These are phyloP conservation scores for Nyctanthes arbortristis DNA, from an alignment of 257 asterid species.

Conservation along the genomic window DNA sequence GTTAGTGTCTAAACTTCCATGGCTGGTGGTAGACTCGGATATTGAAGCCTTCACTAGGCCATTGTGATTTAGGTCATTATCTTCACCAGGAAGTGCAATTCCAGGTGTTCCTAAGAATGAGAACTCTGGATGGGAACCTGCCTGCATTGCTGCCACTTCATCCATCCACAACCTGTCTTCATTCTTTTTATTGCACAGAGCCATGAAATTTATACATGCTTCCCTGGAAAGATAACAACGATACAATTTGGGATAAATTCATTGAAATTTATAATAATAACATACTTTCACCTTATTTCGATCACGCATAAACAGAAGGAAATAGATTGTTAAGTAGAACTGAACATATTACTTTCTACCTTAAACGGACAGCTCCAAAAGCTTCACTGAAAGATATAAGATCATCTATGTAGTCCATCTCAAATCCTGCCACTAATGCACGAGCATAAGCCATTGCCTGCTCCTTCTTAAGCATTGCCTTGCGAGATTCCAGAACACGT, in stretches of 20 bases:
- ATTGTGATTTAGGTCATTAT: slow-evolving; percentile 32
- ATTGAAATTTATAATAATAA: not conserved
- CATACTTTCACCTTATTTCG: not conserved
- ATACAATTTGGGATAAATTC: not conserved
- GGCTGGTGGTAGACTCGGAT: slow-evolving; percentile 41
- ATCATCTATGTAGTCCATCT: slow-evolving; percentile 57
- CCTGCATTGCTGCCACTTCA: slow-evolving; percentile 83
- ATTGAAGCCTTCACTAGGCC: slow-evolving; percentile 41
- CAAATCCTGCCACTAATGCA: slow-evolving; percentile 78
- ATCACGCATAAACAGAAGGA: not conserved
- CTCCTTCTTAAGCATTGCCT: slow-evolving; percentile 75
- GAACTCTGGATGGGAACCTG: slow-evolving; percentile 38
- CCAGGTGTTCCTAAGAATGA: slow-evolving; percentile 67
- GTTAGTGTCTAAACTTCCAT: slow-evolving; percentile 46
- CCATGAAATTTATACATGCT: slow-evolving; percentile 68
- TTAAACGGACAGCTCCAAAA: slow-evolving; percentile 79
- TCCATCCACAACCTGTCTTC: slow-evolving; percentile 75
- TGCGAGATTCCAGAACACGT: slow-evolving; percentile 70
- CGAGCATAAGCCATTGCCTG: slow-evolving; percentile 96
- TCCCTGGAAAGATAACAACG: slow-evolving; percentile 47
- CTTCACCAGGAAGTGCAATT: slow-evolving; percentile 46
- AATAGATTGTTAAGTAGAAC: not conserved
- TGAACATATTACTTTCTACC: slow-evolving; percentile 35
- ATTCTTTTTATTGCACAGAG: slow-evolving; percentile 68
- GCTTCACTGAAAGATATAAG: slow-evolving; percentile 70